Evolutionary conservation across 371 early-diverging fungal species (phyloP), one percentile per base, ranked within the genome.

Genomic region (Lichtheimia hyalospora): DNA sequence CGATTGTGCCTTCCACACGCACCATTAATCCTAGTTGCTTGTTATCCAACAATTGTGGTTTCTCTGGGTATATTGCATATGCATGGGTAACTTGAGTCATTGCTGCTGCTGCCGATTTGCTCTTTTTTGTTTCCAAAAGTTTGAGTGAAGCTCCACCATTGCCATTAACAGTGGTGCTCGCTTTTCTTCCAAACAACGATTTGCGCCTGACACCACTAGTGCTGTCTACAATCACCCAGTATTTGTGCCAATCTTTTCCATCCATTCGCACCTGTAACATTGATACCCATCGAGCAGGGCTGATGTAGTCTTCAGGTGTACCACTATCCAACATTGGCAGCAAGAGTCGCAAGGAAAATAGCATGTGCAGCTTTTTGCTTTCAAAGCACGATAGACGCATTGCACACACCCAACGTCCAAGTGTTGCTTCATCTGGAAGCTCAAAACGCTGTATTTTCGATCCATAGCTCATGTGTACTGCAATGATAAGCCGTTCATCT

Each of bases 361-460:
- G 76, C 62, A 91, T 86, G 51, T 92, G 87, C 12, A 93, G 69
- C 56, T 85, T 81, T 44, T 86, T 74, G 15, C 81, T 78, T 67
- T 93, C 94, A 61, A 86, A 92, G 59, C 88, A 84, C 16, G 90
- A 83, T 27, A 93, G 73, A 7, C 92, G 85, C 52, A 92, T 74
- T 5, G 89, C 89, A 49, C 78, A 73, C 5, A 92, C 82, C 92
- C 79, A 79, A 14, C 69, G 61, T 3, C 55, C 14, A 62, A 79
- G 55, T 74, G 73, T 67, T 3, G 70, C 60, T 50, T 78, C 72
- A 62, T 83, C 78, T 21, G 77, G 69, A 0, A 89, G 74, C 58
- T 87, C 86, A 63, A 78, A 43, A 61, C 74, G 49, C n/a, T 18
- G 46, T 8, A 5, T 46, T 10, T 21, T 46, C 16, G 46, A 46